Percentiles rank a stretch among this genome's conserved stretches.
phyloP scores from a whole-genome alignment of 2,329 filamentous ascomycete species.

The Ascochyta lentis region DNA sequence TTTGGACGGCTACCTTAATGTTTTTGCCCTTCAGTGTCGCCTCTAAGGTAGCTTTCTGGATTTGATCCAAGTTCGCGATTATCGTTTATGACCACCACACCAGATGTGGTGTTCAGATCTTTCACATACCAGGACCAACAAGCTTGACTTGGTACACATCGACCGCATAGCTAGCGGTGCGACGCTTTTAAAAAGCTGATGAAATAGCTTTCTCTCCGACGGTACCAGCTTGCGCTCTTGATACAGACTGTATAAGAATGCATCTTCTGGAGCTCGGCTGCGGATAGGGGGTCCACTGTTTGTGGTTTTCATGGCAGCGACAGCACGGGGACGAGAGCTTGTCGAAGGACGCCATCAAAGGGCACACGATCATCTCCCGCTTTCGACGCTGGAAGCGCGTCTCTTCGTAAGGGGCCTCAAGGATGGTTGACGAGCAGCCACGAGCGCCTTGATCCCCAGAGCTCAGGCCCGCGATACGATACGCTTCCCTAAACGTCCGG shows the following conservation, averaged over 20 bases:
- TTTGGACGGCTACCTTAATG: slow-evolving; percentile 48
- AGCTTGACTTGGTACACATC: slow-evolving; percentile 60
- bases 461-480: slow-evolving; percentile 56
- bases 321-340: slow-evolving; percentile 50
- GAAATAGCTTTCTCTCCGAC: slow-evolving; percentile 59
- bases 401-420: slow-evolving; percentile 10
- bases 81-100: slow-evolving; percentile 61
- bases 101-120: slow-evolving; percentile 60
- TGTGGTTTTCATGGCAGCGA: slow-evolving; percentile 42
- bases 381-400: slow-evolving; percentile 11
- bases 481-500: slow-evolving; percentile 45
- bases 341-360: slow-evolving; percentile 48
- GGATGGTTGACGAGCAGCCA: slow-evolving; percentile 52
- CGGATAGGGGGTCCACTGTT: slow-evolving; percentile 44
- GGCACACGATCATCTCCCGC: slow-evolving; percentile 37
- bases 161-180: slow-evolving; percentile 58
- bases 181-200: slow-evolving; percentile 52
- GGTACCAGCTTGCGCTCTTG: slow-evolving; percentile 60
- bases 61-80: slow-evolving; percentile 53
- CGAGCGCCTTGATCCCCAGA: slow-evolving; percentile 58
- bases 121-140: slow-evolving; percentile 33
- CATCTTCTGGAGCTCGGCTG: slow-evolving; percentile 55
- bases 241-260: slow-evolving; percentile 54
- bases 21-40: slow-evolving; percentile 51
- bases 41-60: slow-evolving; percentile 57